These are phyloP conservation scores for Pseudomonodictys pantanalensis DNA, from an alignment of 495 filamentous ascomycete species.

Conservation along the genomic window DNA sequence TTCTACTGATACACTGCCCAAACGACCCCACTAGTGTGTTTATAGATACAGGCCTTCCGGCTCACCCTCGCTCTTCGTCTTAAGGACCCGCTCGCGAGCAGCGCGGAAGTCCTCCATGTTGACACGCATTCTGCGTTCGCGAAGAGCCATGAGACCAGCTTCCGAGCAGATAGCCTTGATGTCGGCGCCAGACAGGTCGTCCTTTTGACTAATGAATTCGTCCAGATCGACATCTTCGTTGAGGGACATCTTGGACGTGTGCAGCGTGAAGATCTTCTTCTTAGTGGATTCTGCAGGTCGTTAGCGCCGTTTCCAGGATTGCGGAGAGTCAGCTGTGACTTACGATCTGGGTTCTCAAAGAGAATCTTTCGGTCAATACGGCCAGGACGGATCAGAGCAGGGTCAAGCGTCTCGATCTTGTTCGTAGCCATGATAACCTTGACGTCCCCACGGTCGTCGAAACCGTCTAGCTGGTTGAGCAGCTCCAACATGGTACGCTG, in stretches of 20 bases:
- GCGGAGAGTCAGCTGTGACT: slow-evolving; percentile 35
- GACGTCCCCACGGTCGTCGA: slow-evolving; percentile 97
- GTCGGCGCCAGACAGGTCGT: slow-evolving; percentile 94
- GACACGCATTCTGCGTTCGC: slow-evolving; percentile 95
- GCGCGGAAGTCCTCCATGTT: slow-evolving; percentile 97
- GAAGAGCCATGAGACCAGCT: slow-evolving; percentile 89
- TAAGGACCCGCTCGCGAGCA: slow-evolving; percentile 90
- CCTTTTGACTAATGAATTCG: slow-evolving; percentile 98
- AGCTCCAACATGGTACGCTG: slow-evolving; percentile 99
- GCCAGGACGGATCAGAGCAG: slow-evolving; percentile 91
- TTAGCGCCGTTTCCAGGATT: slow-evolving; percentile 38
- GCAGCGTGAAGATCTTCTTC: slow-evolving; percentile 99
- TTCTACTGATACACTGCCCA: background rate
- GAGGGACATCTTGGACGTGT: slow-evolving; percentile 98
- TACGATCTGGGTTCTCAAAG: slow-evolving; percentile 97
- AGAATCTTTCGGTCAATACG: slow-evolving; percentile 99
- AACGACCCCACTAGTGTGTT: background rate
- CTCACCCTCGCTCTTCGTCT: slow-evolving; percentile 98
- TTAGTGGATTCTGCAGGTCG: slow-evolving; percentile 78
- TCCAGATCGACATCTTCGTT: slow-evolving; percentile 94
- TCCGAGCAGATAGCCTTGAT: slow-evolving; percentile 99
- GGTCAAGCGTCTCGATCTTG: slow-evolving; percentile 98
- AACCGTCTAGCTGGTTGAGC: slow-evolving; percentile 96
- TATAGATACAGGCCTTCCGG: slow-evolving; percentile 99
- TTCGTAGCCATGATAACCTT: slow-evolving; percentile 99